Conservation (phyloP, 1,284 basidiomycete genomes). For the Afroboletus lepidellus region DNA sequence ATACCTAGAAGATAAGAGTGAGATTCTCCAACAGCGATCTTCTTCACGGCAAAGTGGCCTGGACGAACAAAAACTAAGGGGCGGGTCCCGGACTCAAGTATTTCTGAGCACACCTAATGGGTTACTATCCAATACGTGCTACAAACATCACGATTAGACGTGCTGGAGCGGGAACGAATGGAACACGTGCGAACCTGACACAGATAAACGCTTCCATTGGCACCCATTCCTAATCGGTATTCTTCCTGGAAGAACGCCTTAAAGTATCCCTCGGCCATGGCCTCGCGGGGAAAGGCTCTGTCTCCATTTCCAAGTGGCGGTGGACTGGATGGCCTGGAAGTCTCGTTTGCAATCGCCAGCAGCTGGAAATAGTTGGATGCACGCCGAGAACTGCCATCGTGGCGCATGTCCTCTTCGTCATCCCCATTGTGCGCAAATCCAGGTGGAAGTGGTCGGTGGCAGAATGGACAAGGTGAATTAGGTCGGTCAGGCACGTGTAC, state of each 20-base stretch:
- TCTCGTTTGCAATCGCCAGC: slow-evolving; percentile 66
- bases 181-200: slow-evolving; percentile 62
- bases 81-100: not conserved
- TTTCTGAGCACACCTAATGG: slow-evolving; percentile 49
- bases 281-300: slow-evolving; percentile 53
- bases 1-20: slow-evolving; percentile 81
- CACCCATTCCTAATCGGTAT: slow-evolving; percentile 85
- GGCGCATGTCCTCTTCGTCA: slow-evolving; percentile 24
- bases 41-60: slow-evolving; percentile 91
- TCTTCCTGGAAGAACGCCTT: slow-evolving; percentile 89
- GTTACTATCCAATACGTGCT: slow-evolving; percentile 83
- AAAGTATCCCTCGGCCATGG: slow-evolving; percentile 82
- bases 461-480: slow-evolving; percentile 61
- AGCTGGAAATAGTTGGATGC: slow-evolving; percentile 76
- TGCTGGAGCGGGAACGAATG: slow-evolving; percentile 1
- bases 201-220: slow-evolving; percentile 85
- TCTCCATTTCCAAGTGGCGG: slow-evolving; percentile 27
- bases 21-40: slow-evolving; percentile 90
- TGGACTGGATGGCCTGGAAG: slow-evolving; percentile 55
- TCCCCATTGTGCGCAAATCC: slow-evolving; percentile 24
- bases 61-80: slow-evolving; percentile 19
- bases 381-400: slow-evolving; percentile 39
- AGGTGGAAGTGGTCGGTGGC: slow-evolving; percentile 55
- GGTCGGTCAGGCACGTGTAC: slow-evolving; percentile 24
- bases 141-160: slow-evolving; percentile 4